Base-by-base conservation (phyloP, 768 basidiomycete species). In the Hericium rajendrae region DNA sequence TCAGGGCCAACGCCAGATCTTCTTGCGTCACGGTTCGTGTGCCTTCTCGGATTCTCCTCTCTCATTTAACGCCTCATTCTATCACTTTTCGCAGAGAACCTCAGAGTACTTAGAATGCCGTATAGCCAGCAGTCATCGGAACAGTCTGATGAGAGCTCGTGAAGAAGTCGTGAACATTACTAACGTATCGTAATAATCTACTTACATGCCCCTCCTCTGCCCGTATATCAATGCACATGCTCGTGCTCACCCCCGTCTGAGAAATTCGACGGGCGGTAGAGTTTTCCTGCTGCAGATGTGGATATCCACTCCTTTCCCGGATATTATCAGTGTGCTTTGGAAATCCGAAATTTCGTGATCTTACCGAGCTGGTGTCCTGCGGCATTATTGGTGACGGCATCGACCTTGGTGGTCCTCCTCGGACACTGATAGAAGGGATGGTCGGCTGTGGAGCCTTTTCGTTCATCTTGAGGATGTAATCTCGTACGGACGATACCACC, bases 1-100 rank as follows among this genome's bases (percentile, higher is more conserved):
- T 32, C 76, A 82, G 55, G 86, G 83, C 1, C 89, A 91, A 66
- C 83, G 88, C 37, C 89, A 91, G 68, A 86, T 93, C 55, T 86
- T 91, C 71, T 76, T 93, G 41, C 76, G 81, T 66, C 91, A 93
- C 61, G 89, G 91, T 89, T 59, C 41, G 79, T 60, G 16, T 38
- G 20, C 15, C 12, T 11, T 18, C 46, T 55, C 32, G 13, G 37
- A 54, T 43, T 57, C 18, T 41, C 32, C 22, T 49, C 38, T 38
- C 22, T 5, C 49, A 16, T 20, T 11, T 1, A 38, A 57, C 20
- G 51, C 20, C 28, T 11, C 32, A 32, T 37, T 62, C 66, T 32
- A 66, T 51, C 20, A 39, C 16, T n/a, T 54, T 32, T 32, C 32
- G 38, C 64, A 87, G 86, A 88, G 68, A 63, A 60, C 12, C 72